Evolutionary conservation across 2,329 filamentous ascomycete genomes (phyloP), one percentile per base, ranked within the genome.

Genomic region (Cercospora sojina): DNA sequence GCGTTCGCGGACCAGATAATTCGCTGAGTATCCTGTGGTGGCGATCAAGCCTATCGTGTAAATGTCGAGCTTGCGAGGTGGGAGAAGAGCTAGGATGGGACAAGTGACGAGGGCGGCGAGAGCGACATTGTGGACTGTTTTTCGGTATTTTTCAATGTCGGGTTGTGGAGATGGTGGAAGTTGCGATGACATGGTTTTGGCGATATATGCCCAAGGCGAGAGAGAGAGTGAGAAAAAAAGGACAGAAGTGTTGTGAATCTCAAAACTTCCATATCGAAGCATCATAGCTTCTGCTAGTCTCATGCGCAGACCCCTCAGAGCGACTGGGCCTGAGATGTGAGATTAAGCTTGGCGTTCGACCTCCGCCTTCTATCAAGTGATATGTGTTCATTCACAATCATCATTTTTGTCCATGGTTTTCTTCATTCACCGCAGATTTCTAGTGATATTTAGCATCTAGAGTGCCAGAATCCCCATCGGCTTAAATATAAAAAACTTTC

Each of bases 31-130:
- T 64, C 82, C 76, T 70, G 83, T 85, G 1, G 81, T 80, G 29
- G 80, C 76, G 49, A 81, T 77, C 7, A 89, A 81, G 0, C 80
- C 80, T 71, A 87, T 80, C 18, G 86, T 88, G 77, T 87, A 88
- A 62, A 85, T 72, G 73, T 89, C 87, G 59, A 89, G 77, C 77
- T 88, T 88, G 55, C 87, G 85, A 0, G 87, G 87, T 9, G 87
- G 87, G 9, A 89, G 77, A 16, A 83, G 73, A 57, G 83, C 82
- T 59, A 89, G 80, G 8, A 84, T 69, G 0, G 87, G 87, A 66
- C 84, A 86, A 57, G 82, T 74, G 20, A 89, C 73, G 29, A 86
- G 75, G 57, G 82, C 79, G 63, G 77, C 79, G 32, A 86, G 76
- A 16, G 85, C 82, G 69, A 81, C 73, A 70, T 81, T 82, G 75